Conservation (phyloP, 176 grass and related monocot genomes). For the Zizania latifolia region DNA sequence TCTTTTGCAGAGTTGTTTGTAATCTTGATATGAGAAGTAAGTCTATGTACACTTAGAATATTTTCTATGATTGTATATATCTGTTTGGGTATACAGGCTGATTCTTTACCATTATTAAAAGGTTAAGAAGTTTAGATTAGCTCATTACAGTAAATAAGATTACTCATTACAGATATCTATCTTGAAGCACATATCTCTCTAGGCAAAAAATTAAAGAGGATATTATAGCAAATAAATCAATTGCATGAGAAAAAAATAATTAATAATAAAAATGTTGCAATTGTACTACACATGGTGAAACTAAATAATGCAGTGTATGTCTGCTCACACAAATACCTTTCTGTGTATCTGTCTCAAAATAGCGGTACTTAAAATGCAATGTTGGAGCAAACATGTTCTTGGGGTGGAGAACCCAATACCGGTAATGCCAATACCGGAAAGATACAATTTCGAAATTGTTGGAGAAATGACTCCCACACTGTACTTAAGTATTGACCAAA, state of each 20-base stretch:
- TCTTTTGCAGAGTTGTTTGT: no score
- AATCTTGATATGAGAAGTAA: no score
- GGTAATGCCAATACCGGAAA: background rate
- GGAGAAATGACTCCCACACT: no score
- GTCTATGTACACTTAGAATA: no score
- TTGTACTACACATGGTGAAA: background rate
- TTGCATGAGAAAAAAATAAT: background rate
- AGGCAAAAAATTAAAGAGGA: no score
- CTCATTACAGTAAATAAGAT: background rate
- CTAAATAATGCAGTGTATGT: background rate
- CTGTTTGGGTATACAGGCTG: no score
- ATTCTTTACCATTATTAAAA: no score
- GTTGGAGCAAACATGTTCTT: constrained; percentile 93
- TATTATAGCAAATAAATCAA: no score
- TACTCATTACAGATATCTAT: no score
- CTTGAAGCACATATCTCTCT: no score
- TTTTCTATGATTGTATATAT: no score
- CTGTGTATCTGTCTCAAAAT: constrained; percentile 95
- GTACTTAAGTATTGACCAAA: no score
- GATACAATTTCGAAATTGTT: background rate
- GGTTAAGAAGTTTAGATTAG: background rate
- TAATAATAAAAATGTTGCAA: background rate
- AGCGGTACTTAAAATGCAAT: constrained; percentile 95
- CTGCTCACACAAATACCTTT: constrained; percentile 43
- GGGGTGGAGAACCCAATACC: constrained; percentile 73